Base-by-base conservation (phyloP, 352 stramenopile species). In the Pythium myriotylum region DNA sequence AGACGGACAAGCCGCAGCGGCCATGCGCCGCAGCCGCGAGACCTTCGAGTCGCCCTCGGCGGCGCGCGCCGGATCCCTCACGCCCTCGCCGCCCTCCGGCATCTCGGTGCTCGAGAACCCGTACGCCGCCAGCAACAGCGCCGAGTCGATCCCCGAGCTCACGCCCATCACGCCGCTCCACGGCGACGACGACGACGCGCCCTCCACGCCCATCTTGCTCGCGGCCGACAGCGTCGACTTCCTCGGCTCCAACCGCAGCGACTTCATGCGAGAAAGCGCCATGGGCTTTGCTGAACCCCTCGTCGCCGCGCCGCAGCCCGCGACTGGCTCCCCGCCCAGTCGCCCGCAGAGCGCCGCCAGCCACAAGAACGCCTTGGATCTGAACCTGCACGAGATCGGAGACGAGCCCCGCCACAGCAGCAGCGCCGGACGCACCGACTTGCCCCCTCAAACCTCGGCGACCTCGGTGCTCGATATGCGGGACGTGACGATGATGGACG, bases 81-180 rank as follows among this genome's bases (percentile, higher is more conserved):
- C 39, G 20, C 48, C 56, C 19, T 65, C 56, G 13, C 54, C 62
- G 8, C 48, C 54, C 14, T 54, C 62, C 13, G 50, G 27, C 41
- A 70, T 65, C 37, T 62, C 62, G 35, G 12, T 69, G 27, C 33
- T 69, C n/a, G 55, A 65, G 42, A 50, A 61, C 37, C 62, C 62
- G 27, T 65, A 65, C 62, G 43, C 24, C 32, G 40, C 54, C 10
- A 59, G 42, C 35, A 23, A 45, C 29, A 70, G 62, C 50, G 42
- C 46, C 56, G 62, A 70, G 35, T 70, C 62, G 24, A 70, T 70
- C 35, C 62, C 62, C 17, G 62, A 70, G 62, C 43, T 70, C 8
- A 58, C 62, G 12, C 62, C 62, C 0, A 41, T 23, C 17, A 57
- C 48, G 19, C 54, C 54, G 2, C 40, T n/a, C 17, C 37, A 59